Evolutionary conservation across 306 rosid species (phyloP), one percentile per base, ranked within the genome.

Genomic region (Mimosa bimucronata): DNA sequence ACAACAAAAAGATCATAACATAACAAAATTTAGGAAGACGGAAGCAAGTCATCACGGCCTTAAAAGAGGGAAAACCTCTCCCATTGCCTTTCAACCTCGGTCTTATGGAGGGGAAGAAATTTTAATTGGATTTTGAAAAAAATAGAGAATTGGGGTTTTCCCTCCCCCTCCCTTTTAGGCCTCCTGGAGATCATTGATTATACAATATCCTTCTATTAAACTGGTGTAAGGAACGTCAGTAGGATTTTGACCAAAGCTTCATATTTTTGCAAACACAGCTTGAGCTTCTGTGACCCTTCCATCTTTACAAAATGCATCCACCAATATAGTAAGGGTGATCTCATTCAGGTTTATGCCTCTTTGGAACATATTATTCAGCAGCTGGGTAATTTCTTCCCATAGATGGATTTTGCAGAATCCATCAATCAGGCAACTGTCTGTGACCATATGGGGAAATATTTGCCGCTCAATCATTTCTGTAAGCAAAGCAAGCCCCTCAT

Each of bases 401-500:
- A 13, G n/a, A 16, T 77, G 55, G 2, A 44, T n/a, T 25, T 13
- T 25, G 53, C 79, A 83, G 0, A 42, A 14, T 14, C 52, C 52
- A 12, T 13, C 5, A 14, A 45, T 12, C 2, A 45, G 3, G 14
- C 5, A 8, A 7, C 1, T 40, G 18, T 78, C 69, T 7, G 55
- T 52, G 8, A 65, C 38, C 28, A 30, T 60, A 30, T 73, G 3
- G 0, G 76, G 82, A 4, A 3, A 13, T 48, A 78, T 50, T 25
- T 76, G 76, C 45, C 2, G 55, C 0, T 11, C 10, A 2, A 9
- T 57, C 82, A 83, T 83, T 30, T 72, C 58, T 0, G 21, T 29
- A 23, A 58, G 44, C n/a, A 78, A 31, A 14, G 52, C 55, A 16
- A 5, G n/a, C 1, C 80, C 83, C 12, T 73, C 83, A 29, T 1